phyloP scores from a whole-genome alignment of 208 protist genomes.

The Leishmania mexicana region DNA sequence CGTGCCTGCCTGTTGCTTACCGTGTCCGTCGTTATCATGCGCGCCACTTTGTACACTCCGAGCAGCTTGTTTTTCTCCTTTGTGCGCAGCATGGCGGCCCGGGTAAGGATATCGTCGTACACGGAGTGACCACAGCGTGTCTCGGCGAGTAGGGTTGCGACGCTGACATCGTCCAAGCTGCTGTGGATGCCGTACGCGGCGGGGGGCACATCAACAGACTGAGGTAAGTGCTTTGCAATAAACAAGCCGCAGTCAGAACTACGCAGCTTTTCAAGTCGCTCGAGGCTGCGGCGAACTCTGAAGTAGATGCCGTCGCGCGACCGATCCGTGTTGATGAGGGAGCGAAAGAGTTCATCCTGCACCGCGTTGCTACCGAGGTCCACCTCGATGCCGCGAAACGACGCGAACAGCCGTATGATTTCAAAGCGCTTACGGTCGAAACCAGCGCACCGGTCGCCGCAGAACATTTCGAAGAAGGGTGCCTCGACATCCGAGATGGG shows the following conservation, averaged over 20 bases:
- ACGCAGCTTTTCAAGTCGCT: constrained; percentile 34
- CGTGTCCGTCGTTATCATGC: background rate
- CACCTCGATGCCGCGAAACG: constrained; percentile 56
- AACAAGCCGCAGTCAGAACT: constrained; percentile 71
- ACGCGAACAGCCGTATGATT: constrained; percentile 66
- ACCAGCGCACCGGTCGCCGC: constrained; percentile 51
- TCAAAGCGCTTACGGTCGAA: constrained; percentile 57
- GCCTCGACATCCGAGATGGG: constrained; percentile 71
- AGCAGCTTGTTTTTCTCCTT: constrained; percentile 22
- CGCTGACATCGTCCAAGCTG: constrained; percentile 49
- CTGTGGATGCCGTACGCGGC: constrained; percentile 54
- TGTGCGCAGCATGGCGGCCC: constrained; percentile 52
- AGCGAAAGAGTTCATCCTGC: constrained; percentile 42
- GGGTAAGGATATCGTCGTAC: constrained; percentile 78
- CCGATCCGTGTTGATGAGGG: constrained; percentile 53
- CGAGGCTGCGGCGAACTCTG: constrained; percentile 54
- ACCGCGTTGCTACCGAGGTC: constrained; percentile 10
- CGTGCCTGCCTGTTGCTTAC: background rate
- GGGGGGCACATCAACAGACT: constrained; percentile 21
- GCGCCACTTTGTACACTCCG: constrained; percentile 22
- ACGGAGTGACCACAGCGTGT: constrained; percentile 63
- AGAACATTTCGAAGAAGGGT: constrained; percentile 69
- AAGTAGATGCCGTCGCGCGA: constrained; percentile 65
- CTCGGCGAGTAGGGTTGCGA: constrained; percentile 63
- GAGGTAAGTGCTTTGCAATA: constrained; percentile 22